phyloP scores from a whole-genome alignment of 148 eudicot species.

The Nepenthes mirabilis region DNA sequence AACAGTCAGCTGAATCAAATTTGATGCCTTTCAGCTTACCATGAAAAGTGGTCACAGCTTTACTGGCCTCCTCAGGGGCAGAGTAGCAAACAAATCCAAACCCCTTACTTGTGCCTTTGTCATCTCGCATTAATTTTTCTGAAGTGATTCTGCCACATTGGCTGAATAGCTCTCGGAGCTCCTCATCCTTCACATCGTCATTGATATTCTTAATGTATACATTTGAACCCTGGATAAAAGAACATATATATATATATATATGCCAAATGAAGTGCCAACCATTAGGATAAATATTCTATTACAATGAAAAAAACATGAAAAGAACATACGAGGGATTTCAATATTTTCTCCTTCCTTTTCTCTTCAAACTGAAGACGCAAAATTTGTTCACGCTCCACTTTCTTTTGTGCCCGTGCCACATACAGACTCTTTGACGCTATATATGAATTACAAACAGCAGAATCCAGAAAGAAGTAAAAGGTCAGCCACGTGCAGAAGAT shows the following conservation, averaged over 20 bases:
- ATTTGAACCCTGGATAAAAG: constrained; percentile 44
- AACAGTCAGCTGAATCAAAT: constrained; percentile 9
- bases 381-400: constrained; percentile 58
- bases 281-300: too few relatives aligned
- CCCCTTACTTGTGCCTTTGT: constrained; percentile 60
- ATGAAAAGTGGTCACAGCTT: constrained; percentile 47
- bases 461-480: neutral
- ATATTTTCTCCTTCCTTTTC: constrained; percentile 48
- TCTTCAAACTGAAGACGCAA: constrained; percentile 56
- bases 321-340: constrained; percentile 46
- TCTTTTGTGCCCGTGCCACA: constrained; percentile 75
- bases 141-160: constrained; percentile 74
- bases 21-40: too few relatives aligned
- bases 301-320: neutral
- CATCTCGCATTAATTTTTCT: constrained; percentile 55
- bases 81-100: constrained; percentile 82
- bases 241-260: neutral
- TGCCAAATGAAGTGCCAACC: neutral
- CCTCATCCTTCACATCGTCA: constrained; percentile 56
- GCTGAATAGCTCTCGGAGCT: constrained; percentile 49
- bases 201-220: constrained; percentile 64
- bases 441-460: constrained; percentile 1
- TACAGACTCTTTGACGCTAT: constrained; percentile 62
- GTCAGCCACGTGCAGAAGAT: neutral
- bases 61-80: constrained; percentile 43